Base-by-base conservation (phyloP, 1,284 basidiomycete species). In the Austropuccinia psidii region DNA sequence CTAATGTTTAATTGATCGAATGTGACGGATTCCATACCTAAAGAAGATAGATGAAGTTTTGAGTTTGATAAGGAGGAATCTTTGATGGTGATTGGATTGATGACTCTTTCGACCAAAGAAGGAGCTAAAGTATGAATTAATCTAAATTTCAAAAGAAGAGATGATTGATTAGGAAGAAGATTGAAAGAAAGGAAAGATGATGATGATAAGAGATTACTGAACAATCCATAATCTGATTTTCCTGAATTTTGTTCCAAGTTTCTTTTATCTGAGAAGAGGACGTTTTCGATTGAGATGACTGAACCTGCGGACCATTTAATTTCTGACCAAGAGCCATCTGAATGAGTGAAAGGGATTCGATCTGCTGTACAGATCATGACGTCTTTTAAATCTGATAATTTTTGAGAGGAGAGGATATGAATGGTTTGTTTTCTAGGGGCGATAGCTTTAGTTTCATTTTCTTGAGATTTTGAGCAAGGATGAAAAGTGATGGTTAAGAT, bases 351-450 rank as follows among this genome's bases (percentile, higher is more conserved):
- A 0, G 85, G 84, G 27, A 86, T 80, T 58, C 86, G 85, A 66
- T 85, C 86, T 1, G 86, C 87, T 9, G 83, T 78, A 77, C 90
- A 91, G 15, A 86, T 85, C 33, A 91, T 84, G n/a, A 81, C 80
- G 5, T 84, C 81, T 70, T 84, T 84, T 11, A 91, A 78, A 76
- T 90, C 87, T n/a, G 83, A 84, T 0, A 91, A 83, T 0, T 86
- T 88, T 76, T 90, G 88, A 0, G 86, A 87, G n/a, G 88, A 86
- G 9, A 88, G 78, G 6, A 89, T 60, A 58, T 70, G 67, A 43
- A 70, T 33, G 19, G 67, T 70, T 47, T 70, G 67, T 60, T 70
- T 52, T 9, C 67, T 37, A 0, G 67, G 67, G 6, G 67, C 67
- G 6, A 70, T 50, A 1, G 67, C 39, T 27, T 70, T 70, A 19